Percentiles rank a stretch among this genome's conserved stretches.
These are phyloP conservation scores for Fusarium siculi DNA, from an alignment of 2,329 filamentous ascomycete genomes.

Conservation along the genomic window DNA sequence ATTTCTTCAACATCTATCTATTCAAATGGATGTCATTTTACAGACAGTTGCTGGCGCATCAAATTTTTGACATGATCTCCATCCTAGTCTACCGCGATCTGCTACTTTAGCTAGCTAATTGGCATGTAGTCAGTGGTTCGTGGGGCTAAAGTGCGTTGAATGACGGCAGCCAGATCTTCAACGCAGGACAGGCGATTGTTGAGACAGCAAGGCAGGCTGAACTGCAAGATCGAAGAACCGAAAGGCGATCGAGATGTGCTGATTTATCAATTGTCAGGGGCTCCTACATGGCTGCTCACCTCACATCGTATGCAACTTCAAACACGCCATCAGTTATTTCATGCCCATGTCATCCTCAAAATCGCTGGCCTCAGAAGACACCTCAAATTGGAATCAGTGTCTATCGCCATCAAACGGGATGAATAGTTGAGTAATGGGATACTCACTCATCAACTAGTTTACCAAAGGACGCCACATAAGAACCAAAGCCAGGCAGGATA, in stretches of 20 bases:
- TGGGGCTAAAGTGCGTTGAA: conserved; percentile 28
- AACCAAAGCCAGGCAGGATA: neutral
- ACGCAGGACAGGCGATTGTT: conserved; percentile 31
- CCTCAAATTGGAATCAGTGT: conserved; percentile 6
- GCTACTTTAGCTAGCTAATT: conserved; percentile 22
- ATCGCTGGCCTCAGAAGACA: conserved; percentile 24
- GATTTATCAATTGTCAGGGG: conserved; percentile 5
- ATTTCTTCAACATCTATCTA: neutral
- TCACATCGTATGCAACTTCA: conserved; percentile 7
- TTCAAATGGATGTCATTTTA: too few species aligned
- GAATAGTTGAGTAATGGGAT: neutral
- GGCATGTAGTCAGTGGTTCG: conserved; percentile 35
- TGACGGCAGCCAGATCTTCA: conserved; percentile 27
- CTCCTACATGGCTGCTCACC: conserved; percentile 2
- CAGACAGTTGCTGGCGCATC: neutral
- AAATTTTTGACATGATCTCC: neutral
- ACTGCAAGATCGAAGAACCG: conserved; percentile 31
- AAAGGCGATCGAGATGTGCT: conserved; percentile 30
- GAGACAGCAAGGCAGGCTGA: conserved; percentile 32
- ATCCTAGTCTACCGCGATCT: conserved; percentile 21
- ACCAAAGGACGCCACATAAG: neutral
- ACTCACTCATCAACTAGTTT: neutral
- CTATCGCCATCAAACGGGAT: neutral
- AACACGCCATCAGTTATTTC: conserved; percentile 25
- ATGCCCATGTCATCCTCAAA: conserved; percentile 19